Evolutionary conservation across 192 early-diverging fungal genomes (phyloP).

Genomic region (Gamsiella multidivaricata): DNA sequence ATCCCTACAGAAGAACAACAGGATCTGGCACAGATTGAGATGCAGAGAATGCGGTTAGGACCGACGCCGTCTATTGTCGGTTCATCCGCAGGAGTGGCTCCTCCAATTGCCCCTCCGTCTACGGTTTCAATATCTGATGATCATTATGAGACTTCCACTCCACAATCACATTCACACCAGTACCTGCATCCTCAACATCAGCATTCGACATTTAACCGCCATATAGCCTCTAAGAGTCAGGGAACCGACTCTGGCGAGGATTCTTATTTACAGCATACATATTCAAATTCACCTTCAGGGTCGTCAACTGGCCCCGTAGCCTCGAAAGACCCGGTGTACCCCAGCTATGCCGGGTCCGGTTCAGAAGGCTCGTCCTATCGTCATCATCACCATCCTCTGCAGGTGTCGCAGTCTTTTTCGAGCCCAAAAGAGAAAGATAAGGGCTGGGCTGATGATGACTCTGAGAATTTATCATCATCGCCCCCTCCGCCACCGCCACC

Average conservation of each 20-base stretch:
- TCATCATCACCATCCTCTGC: neutral
- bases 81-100: neutral
- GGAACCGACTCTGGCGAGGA: no score
- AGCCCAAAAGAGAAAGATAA: neutral
- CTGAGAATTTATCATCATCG: neutral
- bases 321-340: neutral
- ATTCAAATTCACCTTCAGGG: neutral
- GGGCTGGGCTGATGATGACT: neutral
- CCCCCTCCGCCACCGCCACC: conserved; percentile 3
- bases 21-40: conserved; percentile 10
- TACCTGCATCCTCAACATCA: no score
- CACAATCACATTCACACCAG: no score
- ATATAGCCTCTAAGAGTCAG: no score
- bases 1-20: conserved; percentile 7
- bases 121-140: neutral
- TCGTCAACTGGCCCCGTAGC: neutral
- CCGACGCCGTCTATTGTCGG: neutral
- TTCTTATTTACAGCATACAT: neutral
- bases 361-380: neutral
- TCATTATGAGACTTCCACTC: neutral
- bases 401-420: neutral
- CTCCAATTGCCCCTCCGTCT: conserved; percentile 2
- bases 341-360: neutral
- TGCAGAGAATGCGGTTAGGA: conserved; percentile 17
- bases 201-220: no score